Evolutionary conservation across 2,329 filamentous ascomycete genomes (phyloP).

Genomic region (Ascochyta pisi): DNA sequence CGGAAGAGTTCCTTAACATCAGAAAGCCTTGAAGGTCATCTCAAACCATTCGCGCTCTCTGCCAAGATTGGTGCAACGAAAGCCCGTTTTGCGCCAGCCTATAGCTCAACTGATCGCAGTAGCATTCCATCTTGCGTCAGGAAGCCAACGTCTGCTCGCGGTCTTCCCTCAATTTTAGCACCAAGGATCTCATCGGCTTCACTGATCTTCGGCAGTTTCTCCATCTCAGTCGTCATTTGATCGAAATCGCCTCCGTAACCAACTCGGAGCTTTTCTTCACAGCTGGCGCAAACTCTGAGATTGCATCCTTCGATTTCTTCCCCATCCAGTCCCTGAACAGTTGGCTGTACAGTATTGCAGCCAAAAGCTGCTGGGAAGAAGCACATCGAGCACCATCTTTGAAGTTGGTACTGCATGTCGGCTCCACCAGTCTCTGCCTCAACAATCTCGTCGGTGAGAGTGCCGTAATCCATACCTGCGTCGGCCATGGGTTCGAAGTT

Average conservation of each 20-base stretch:
- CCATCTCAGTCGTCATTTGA: constrained; percentile 21
- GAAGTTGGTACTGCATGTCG: constrained; percentile 22
- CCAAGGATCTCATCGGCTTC: constrained; percentile 15
- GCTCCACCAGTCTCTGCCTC: constrained; percentile 15
- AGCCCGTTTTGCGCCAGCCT: background rate
- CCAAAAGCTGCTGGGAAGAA: constrained; percentile 29
- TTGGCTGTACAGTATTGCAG: constrained; percentile 26
- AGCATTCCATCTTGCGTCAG: constrained; percentile 30
- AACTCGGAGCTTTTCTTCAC: constrained; percentile 20
- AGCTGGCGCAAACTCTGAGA: constrained; percentile 32
- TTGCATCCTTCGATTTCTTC: constrained; percentile 34
- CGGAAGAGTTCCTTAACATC: background rate
- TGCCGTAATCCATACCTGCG: constrained; percentile 2
- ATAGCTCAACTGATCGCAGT: constrained; percentile 14
- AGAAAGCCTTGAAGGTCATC: too few species aligned
- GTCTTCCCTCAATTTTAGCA: constrained; percentile 9
- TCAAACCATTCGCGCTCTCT: too few species aligned
- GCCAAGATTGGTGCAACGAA: too few species aligned
- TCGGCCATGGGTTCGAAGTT: constrained; percentile 14
- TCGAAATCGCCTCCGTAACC: constrained; percentile 13
- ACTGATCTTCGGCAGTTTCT: constrained; percentile 25
- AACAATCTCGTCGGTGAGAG: constrained; percentile 20
- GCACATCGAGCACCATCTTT: constrained; percentile 43
- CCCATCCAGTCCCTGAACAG: constrained; percentile 8
- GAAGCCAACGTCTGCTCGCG: constrained; percentile 39